These are phyloP conservation scores for Akebia trifoliata DNA, from an alignment of 164 flowering plant genomes.

Conservation along the genomic window DNA sequence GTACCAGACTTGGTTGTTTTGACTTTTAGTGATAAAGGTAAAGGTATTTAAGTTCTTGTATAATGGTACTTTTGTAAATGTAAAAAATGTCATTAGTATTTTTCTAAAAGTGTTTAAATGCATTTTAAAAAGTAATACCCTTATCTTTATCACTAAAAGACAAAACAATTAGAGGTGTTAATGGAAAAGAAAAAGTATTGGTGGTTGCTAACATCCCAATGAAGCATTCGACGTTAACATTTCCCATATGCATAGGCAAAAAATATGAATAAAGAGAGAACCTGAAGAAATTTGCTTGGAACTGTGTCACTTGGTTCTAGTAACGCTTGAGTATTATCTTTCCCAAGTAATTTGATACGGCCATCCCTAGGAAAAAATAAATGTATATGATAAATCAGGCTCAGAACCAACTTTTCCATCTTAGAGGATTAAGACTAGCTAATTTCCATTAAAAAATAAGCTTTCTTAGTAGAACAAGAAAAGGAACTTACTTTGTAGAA, in stretches of 20 bases:
- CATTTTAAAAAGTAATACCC: no score
- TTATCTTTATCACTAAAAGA: no score
- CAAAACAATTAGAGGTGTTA: no score
- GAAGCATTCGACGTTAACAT: not conserved
- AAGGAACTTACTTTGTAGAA: slow-evolving; percentile 55
- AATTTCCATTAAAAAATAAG: not conserved
- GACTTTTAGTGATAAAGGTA: no score
- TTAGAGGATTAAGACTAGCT: no score
- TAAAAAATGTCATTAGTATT: no score
- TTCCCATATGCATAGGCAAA: not conserved
- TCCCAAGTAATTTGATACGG: slow-evolving; percentile 71
- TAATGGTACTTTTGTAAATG: no score
- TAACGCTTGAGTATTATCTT: slow-evolving; percentile 58
- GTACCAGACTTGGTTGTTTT: no score
- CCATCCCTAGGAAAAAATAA: slow-evolving; percentile 59
- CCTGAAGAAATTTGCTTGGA: slow-evolving; percentile 79
- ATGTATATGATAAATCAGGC: not conserved
- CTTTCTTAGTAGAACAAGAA: not conserved
- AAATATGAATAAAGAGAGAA: slow-evolving; percentile 11
- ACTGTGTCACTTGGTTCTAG: slow-evolving; percentile 50
- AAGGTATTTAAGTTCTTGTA: no score
- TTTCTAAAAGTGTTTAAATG: no score
- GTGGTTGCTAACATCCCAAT: no score
- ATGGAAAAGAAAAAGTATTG: no score
- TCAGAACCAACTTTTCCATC: not conserved